Conservation (phyloP, 768 basidiomycete genomes). For the Naganishia onofrii region DNA sequence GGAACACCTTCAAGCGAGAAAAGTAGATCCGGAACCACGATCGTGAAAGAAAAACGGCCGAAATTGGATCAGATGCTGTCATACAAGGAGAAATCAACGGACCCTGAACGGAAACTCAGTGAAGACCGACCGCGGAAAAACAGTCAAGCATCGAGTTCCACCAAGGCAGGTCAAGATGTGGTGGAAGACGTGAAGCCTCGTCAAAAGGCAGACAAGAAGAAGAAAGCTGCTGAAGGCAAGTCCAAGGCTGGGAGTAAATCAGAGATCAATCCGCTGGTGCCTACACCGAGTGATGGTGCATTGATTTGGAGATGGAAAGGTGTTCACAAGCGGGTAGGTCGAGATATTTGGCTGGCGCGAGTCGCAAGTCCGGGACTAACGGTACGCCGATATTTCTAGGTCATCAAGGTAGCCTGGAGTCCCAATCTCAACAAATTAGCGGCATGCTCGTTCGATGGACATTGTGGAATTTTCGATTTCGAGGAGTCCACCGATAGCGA, state of each 20-base stretch:
- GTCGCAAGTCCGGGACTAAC: not conserved
- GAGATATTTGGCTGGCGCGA: not conserved
- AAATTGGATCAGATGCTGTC: not conserved
- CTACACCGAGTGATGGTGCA: slow-evolving; percentile 9
- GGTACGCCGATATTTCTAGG: slow-evolving; percentile 22
- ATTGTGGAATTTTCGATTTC: slow-evolving; percentile 48
- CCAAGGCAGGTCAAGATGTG: not conserved
- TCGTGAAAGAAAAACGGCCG: slow-evolving; percentile 13
- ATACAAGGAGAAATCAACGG: not conserved
- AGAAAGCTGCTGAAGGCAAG: slow-evolving; percentile 12
- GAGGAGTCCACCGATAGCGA: slow-evolving; percentile 22
- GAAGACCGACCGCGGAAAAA: slow-evolving; percentile 5
- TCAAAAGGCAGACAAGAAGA: slow-evolving; percentile 11
- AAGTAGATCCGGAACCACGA: not conserved
- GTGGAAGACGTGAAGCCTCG: slow-evolving; percentile 10
- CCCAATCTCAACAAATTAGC: slow-evolving; percentile 44
- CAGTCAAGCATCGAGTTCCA: slow-evolving; percentile 16
- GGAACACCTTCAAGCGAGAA: slow-evolving; percentile 18
- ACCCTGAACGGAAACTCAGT: slow-evolving; percentile 11
- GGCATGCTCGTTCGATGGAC: slow-evolving; percentile 41
- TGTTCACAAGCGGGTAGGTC: slow-evolving; percentile 22
- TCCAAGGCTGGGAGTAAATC: slow-evolving; percentile 2
- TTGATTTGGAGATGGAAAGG: slow-evolving; percentile 28
- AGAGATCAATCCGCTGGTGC: slow-evolving; percentile 24
- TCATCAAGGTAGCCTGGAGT: slow-evolving; percentile 47